Evolutionary conservation across 352 stramenopile species (phyloP).

Genomic region (Vaucheria bursata): DNA sequence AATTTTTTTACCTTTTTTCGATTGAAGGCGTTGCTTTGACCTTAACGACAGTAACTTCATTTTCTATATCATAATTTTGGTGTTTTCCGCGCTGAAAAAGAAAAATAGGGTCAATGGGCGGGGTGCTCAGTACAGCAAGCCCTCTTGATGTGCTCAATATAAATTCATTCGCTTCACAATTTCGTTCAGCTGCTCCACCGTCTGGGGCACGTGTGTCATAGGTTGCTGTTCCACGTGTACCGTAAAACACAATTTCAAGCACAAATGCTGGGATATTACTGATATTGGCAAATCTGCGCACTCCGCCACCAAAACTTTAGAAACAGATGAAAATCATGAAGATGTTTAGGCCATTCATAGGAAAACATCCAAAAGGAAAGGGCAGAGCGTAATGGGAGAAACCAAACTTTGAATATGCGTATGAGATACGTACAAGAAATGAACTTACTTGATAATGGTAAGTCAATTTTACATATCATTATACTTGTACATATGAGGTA

Average conservation of each 20-base stretch:
- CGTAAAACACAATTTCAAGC: slow-evolving; percentile 37
- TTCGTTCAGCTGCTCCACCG: slow-evolving; percentile 22
- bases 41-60: too few species aligned
- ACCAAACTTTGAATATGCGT: slow-evolving; percentile 37
- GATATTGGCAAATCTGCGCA: slow-evolving; percentile 28
- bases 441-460: slow-evolving; percentile 19
- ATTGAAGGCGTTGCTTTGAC: too few species aligned
- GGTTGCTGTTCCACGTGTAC: slow-evolving; percentile 15
- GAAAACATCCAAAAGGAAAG: too few species aligned
- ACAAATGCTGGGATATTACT: slow-evolving; percentile 20
- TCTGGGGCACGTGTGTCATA: slow-evolving; percentile 21
- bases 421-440: slow-evolving; percentile 16
- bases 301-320: slow-evolving; percentile 3
- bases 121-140: slow-evolving; percentile 13
- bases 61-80: too few species aligned
- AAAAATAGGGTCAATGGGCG: slow-evolving; percentile 16
- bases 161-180: slow-evolving; percentile 16
- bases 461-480: too few species aligned
- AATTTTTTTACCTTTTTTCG: too few species aligned
- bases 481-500: too few species aligned
- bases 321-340: too few species aligned
- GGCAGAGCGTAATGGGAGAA: slow-evolving; percentile 1
- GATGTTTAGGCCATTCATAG: too few species aligned
- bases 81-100: slow-evolving; percentile 22
- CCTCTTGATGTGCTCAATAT: not conserved